Evolutionary conservation across 768 basidiomycete genomes (phyloP).

Genomic region (Rhodosporidiobolus odoratus): DNA sequence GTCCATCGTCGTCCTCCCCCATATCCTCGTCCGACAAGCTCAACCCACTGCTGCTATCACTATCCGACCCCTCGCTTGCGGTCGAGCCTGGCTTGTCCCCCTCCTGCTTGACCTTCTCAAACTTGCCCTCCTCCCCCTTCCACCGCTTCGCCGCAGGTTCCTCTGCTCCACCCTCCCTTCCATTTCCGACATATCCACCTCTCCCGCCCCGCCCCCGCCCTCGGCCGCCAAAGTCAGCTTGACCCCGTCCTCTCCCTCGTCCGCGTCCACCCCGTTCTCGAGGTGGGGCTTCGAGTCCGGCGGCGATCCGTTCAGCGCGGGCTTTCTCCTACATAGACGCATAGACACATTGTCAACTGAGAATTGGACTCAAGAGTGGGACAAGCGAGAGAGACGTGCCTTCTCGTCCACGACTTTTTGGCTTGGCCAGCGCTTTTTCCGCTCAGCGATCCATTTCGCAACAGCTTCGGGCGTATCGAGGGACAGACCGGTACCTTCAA

Average conservation of each 20-base stretch:
- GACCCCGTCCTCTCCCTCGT: neutral
- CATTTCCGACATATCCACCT: neutral
- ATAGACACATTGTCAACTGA: too few relatives aligned
- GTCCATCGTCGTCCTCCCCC: conserved; percentile 17
- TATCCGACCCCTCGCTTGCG: neutral
- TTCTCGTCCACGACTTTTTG: conserved; percentile 67
- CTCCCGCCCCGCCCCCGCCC: neutral
- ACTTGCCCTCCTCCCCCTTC: neutral
- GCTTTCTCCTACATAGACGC: conserved; percentile 4
- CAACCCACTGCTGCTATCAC: neutral
- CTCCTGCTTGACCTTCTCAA: neutral
- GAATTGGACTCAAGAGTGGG: neutral
- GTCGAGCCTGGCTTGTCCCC: neutral
- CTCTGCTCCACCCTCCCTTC: neutral
- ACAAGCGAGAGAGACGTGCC: conserved; percentile 35
- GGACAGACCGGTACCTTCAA: conserved; percentile 63
- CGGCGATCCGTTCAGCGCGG: conserved; percentile 22
- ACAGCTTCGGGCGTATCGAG: conserved; percentile 78
- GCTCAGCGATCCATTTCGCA: conserved; percentile 78
- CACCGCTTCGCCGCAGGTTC: neutral
- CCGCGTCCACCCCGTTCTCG: conserved; percentile 21
- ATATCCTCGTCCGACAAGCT: conserved; percentile 2
- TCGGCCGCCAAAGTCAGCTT: neutral
- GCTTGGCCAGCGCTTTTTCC: conserved; percentile 80
- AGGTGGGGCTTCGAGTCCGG: conserved; percentile 26